Conservation (phyloP, 495 filamentous ascomycete genomes). For the Astrocystis sublimbata region DNA sequence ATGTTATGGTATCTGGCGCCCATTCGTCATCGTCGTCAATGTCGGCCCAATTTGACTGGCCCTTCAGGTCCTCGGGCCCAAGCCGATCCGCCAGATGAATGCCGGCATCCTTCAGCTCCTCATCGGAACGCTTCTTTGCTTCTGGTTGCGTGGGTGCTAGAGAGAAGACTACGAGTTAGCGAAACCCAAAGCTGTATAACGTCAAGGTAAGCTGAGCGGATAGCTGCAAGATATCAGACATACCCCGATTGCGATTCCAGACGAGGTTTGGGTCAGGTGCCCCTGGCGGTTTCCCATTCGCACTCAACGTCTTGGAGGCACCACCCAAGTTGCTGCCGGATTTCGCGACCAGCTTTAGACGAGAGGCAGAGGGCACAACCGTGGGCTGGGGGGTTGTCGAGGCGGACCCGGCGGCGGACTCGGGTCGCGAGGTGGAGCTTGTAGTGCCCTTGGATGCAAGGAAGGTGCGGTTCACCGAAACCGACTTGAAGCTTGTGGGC, state of each 20-base stretch:
- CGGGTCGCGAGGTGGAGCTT: constrained; percentile 50
- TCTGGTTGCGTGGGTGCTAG: constrained; percentile 75
- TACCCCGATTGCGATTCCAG: constrained; percentile 99
- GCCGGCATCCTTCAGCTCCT: constrained; percentile 93
- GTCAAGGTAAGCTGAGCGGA: neutral
- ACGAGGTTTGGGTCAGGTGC: constrained; percentile 70
- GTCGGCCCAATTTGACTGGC: constrained; percentile 93
- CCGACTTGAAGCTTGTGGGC: constrained; percentile 84
- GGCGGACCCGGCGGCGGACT: constrained; percentile 42
- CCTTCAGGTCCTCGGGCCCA: constrained; percentile 73
- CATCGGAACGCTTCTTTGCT: constrained; percentile 92
- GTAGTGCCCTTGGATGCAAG: constrained; percentile 58
- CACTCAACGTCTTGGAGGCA: constrained; percentile 49
- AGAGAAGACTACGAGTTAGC: constrained; percentile 25
- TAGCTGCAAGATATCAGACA: constrained; percentile 27
- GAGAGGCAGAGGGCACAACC: constrained; percentile 39
- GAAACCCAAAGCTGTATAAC: neutral
- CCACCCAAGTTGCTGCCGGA: constrained; percentile 50
- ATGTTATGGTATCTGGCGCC: constrained; percentile 94
- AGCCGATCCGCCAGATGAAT: constrained; percentile 95
- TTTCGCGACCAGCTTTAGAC: constrained; percentile 57
- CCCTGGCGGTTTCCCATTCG: constrained; percentile 53
- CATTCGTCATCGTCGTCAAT: constrained; percentile 99
- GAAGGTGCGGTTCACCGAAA: constrained; percentile 91
- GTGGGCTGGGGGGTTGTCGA: constrained; percentile 36